Percentiles rank a stretch among this genome's conserved stretches.
These are phyloP conservation scores for Aspergillus mulundensis DNA, from an alignment of 495 filamentous ascomycete genomes.

Conservation along the genomic window DNA sequence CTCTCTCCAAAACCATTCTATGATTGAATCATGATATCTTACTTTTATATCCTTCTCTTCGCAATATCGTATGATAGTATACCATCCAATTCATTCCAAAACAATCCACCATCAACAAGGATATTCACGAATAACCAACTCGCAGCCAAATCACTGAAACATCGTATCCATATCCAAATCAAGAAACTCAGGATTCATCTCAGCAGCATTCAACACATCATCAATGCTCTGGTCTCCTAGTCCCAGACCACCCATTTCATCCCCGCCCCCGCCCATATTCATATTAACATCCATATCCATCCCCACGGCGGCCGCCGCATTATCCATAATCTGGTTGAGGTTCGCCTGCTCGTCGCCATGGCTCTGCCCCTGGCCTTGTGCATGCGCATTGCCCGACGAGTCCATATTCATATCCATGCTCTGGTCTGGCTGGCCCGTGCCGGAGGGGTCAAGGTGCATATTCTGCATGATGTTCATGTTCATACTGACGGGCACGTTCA, in stretches of 20 bases:
- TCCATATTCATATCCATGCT: background rate
- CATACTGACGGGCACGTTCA: constrained; percentile 34
- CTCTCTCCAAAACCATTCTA: too few relatives aligned
- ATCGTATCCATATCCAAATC: constrained; percentile 50
- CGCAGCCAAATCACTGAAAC: constrained; percentile 22
- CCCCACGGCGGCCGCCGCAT: constrained; percentile 35
- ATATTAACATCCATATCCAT: constrained; percentile 20
- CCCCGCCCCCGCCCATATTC: constrained; percentile 16
- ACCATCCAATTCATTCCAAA: background rate
- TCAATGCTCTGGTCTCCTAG: constrained; percentile 38
- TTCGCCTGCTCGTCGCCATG: constrained; percentile 27
- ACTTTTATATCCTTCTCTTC: background rate
- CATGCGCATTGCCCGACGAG: constrained; percentile 13
- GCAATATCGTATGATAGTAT: too few relatives aligned
- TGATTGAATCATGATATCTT: too few relatives aligned
- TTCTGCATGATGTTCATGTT: constrained; percentile 17
- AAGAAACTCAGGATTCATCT: constrained; percentile 49
- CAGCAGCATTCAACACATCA: constrained; percentile 45
- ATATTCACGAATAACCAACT: background rate
- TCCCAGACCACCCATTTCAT: constrained; percentile 24
- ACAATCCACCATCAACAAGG: background rate
- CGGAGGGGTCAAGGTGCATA: constrained; percentile 33
- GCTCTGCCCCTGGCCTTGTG: background rate
- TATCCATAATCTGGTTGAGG: constrained; percentile 47
- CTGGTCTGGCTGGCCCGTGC: constrained; percentile 8